Evolutionary conservation across 768 basidiomycete genomes (phyloP).

Genomic region (Boletus sp.): DNA sequence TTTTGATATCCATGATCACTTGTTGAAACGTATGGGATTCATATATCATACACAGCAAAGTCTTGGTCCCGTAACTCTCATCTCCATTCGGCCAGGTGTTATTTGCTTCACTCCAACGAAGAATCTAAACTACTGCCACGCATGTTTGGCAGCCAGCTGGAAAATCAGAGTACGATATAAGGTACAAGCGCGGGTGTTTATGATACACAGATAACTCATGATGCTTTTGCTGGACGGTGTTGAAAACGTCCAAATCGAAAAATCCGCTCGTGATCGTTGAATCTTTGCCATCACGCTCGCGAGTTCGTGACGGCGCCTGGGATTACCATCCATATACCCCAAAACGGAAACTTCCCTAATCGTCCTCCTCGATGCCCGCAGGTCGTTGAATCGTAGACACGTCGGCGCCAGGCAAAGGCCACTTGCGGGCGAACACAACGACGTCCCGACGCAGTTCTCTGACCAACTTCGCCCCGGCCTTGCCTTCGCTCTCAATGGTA

Average conservation of each 20-base stretch:
- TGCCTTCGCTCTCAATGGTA: constrained; percentile 61
- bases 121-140: no score
- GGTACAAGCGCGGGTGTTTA: background rate
- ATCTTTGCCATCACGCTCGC: constrained; percentile 37
- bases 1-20: no score
- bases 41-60: no score
- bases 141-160: background rate
- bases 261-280: constrained; percentile 47
- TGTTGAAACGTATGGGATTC: no score
- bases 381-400: constrained; percentile 48
- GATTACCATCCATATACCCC: background rate
- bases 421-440: constrained; percentile 71
- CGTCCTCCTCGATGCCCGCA: constrained; percentile 59
- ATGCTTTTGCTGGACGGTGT: constrained; percentile 24
- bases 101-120: no score
- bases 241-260: constrained; percentile 29
- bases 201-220: background rate
- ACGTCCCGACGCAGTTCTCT: constrained; percentile 79
- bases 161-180: background rate
- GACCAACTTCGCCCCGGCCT: constrained; percentile 68
- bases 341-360: constrained; percentile 13
- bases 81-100: no score
- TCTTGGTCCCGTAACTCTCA: no score
- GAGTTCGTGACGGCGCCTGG: background rate
- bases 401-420: constrained; percentile 91